A percentile compares a stretch with the other conserved stretches of the same genome.
Evolutionary conservation across 78 protist species (phyloP).

Genomic region (Chrysochromulina parva): DNA sequence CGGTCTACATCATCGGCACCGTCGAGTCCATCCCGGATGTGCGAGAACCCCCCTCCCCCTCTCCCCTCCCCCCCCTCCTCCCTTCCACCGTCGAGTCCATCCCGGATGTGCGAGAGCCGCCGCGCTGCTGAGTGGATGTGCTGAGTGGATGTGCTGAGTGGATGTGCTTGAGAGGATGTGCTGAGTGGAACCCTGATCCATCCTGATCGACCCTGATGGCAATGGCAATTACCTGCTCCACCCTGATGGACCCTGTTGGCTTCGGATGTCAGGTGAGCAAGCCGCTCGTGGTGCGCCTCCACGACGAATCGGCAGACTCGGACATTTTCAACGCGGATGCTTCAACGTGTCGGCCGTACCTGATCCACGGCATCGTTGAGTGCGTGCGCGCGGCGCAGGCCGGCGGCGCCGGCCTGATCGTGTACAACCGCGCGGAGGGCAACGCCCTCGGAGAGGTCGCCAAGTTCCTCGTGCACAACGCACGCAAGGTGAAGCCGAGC

Average conservation of each 20-base stretch:
- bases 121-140: neutral
- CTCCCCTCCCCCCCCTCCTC: neutral
- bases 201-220: no score
- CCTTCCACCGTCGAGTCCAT: neutral
- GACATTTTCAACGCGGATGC: conserved; percentile 53
- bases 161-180: no score
- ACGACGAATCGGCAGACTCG: conserved; percentile 55
- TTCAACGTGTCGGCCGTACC: conserved; percentile 40
- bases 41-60: neutral
- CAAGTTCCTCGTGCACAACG: conserved; percentile 57
- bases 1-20: neutral
- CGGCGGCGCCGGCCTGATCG: conserved; percentile 56
- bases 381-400: conserved; percentile 32
- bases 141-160: no score
- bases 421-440: conserved; percentile 53
- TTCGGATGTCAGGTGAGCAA: neutral
- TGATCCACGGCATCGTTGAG: conserved; percentile 40
- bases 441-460: conserved; percentile 52
- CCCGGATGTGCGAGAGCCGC: neutral
- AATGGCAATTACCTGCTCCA: no score
- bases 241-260: no score
- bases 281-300: conserved; percentile 15
- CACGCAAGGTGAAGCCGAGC: neutral
- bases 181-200: no score
- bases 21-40: neutral